Percentiles rank a stretch among this genome's conserved stretches.
Evolutionary conservation across 192 early-diverging fungal genomes (phyloP).

Genomic region (Oehlia diaphana): DNA sequence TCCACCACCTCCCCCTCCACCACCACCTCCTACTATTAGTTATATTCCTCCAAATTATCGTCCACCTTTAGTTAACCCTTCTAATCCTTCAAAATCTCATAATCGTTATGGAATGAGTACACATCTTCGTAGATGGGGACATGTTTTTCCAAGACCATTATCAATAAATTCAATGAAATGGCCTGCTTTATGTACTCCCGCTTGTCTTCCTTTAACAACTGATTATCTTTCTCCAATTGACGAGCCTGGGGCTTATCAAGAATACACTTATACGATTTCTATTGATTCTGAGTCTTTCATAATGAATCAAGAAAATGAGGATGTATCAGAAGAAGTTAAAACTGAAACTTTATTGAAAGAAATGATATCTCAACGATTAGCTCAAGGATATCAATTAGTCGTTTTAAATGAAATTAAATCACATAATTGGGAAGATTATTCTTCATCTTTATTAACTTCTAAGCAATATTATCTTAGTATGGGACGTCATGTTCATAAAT

Average conservation of each 20-base stretch:
- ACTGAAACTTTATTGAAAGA: slow-evolving; percentile 72
- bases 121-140: slow-evolving; percentile 84
- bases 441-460: slow-evolving; percentile 32
- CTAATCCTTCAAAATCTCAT: slow-evolving; percentile 62
- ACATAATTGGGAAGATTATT: slow-evolving; percentile 8
- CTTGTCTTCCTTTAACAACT: slow-evolving; percentile 90
- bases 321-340: slow-evolving; percentile 39
- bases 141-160: slow-evolving; percentile 61
- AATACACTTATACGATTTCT: slow-evolving; percentile 77
- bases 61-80: slow-evolving; percentile 61
- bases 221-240: slow-evolving; percentile 76
- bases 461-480: slow-evolving; percentile 76
- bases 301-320: slow-evolving; percentile 41
- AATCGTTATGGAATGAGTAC: slow-evolving; percentile 50
- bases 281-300: slow-evolving; percentile 48
- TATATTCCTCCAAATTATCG: slow-evolving; percentile 31
- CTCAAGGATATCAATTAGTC: slow-evolving; percentile 92
- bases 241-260: slow-evolving; percentile 67
- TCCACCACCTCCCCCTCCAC: too few species aligned
- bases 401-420: slow-evolving; percentile 35
- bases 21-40: background rate
- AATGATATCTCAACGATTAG: slow-evolving; percentile 84
- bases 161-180: slow-evolving; percentile 62
- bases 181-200: slow-evolving; percentile 90
- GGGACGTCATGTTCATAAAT: slow-evolving; percentile 86